These are phyloP conservation scores for Citrus glauca DNA, from an alignment of 345 rosid species.

Conservation along the genomic window DNA sequence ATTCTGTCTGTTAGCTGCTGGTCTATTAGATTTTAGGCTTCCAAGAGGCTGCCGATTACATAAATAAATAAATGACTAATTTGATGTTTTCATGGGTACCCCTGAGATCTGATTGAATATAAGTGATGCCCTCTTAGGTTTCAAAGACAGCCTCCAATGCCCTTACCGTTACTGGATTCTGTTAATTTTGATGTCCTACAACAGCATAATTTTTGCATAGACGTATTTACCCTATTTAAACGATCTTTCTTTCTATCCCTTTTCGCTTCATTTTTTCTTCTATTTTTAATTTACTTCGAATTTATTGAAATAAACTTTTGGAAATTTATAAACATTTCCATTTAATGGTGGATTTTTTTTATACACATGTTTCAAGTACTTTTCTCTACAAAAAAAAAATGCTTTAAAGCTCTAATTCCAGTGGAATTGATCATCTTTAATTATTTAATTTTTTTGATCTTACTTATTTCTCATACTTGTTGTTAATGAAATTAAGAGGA, in stretches of 20 bases:
- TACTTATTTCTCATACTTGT: not conserved
- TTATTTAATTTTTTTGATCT: no score
- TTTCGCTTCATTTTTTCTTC: no score
- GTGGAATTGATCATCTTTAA: not conserved
- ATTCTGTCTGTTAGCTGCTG: not conserved
- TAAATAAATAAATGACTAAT: no score
- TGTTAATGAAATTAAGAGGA: not conserved
- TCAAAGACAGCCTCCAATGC: not conserved
- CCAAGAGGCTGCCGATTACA: no score
- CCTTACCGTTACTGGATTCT: not conserved
- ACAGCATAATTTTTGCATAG: not conserved
- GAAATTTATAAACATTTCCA: no score
- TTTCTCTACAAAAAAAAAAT: not conserved
- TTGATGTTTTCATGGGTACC: no score
- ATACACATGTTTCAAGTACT: no score
- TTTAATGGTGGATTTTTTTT: not conserved
- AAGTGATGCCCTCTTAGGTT: not conserved
- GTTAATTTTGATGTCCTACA: no score
- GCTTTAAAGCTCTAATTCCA: not conserved
- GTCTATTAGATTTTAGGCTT: no score
- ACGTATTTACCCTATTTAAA: not conserved
- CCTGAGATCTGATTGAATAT: no score
- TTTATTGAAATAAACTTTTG: not conserved
- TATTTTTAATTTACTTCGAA: no score
- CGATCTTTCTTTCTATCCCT: not conserved